These are phyloP conservation scores for Plasmodium adleri DNA, from an alignment of 169 alveolate genomes.

Conservation along the genomic window DNA sequence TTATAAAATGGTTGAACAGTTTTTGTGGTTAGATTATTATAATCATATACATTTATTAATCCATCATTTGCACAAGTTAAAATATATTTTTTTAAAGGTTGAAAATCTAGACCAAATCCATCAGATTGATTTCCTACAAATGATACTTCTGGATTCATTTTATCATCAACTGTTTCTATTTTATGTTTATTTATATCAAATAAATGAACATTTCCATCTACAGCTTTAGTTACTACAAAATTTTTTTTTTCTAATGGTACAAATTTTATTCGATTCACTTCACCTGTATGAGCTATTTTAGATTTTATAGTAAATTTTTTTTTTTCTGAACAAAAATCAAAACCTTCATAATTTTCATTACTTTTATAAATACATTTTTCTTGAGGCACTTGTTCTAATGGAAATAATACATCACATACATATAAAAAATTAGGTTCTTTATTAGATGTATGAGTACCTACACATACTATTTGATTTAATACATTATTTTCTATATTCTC, in stretches of 20 bases:
- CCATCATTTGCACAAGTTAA: constrained; percentile 73
- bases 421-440: constrained; percentile 52
- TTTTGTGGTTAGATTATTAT: constrained; percentile 11
- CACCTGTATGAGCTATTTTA: constrained; percentile 55
- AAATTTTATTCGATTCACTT: constrained; percentile 55
- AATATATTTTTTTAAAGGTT: constrained; percentile 8
- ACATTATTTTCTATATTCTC: constrained; percentile 41
- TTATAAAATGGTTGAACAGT: constrained; percentile 17
- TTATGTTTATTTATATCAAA: constrained; percentile 61
- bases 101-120: constrained; percentile 58
- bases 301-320: constrained; percentile 57
- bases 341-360: constrained; percentile 59
- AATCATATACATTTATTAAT: constrained; percentile 14
- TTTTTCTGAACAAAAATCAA: constrained; percentile 45
- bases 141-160: constrained; percentile 60
- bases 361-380: constrained; percentile 47
- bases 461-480: constrained; percentile 59
- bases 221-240: constrained; percentile 47
- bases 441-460: constrained; percentile 70
- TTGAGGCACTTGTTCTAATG: constrained; percentile 45
- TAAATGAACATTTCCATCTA: constrained; percentile 47
- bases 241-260: constrained; percentile 48
- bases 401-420: constrained; percentile 62
- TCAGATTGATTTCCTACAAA: constrained; percentile 42
- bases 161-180: constrained; percentile 50